Base-by-base conservation (phyloP, 1,284 basidiomycete species). In the Cutaneotrichosporon daszewskae region DNA sequence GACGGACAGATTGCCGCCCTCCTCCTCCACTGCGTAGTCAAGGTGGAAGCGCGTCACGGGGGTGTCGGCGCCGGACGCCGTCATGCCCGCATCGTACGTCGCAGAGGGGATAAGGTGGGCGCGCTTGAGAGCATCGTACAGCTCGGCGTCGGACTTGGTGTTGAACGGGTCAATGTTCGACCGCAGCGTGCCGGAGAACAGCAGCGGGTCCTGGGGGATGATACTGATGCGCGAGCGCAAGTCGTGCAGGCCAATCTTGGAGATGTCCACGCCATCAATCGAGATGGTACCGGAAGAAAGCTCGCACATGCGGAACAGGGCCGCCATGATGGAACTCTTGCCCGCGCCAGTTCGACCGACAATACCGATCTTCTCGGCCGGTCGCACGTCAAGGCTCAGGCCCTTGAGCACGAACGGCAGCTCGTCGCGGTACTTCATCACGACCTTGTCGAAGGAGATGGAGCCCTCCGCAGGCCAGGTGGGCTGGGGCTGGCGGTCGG, bases 61-160 rank as follows among this genome's bases (percentile, higher is more conserved):
- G 60, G 73, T 5, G 42, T 37, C 33, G 24, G 45, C 33, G 41
- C 49, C 48, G 19, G 38, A 26, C 19, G 47, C 53, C 33, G 41
- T 11, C 34, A 40, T 9, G 19, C 37, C 20, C 25, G 46, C 22
- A 37, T 42, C 40, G 32, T 59, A 43, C 23, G 45, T 27, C 9
- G 39, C 28, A 12, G 60, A 51, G 3, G 58, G 57, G 20, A 87
- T 78, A 10, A 91, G 77, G 62, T 86, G 83, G 0, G 87, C 80
- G 23, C 87, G 81, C 53, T 80, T 81, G 27, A 91, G 74, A 11
- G 87, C 85, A 57, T 89, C 86, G 81, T 85, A 90, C 17, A 91
- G 73, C 33, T 77, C 77, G 8, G 79, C 79, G 59, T 90, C 87
- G 48, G 82, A 82, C 58, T 84, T 78, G 35, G 79, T 68, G 42